Evolutionary conservation across 2,329 filamentous ascomycete genomes (phyloP), one percentile per base, ranked within the genome.

Genomic region (Colletotrichum falcatum): DNA sequence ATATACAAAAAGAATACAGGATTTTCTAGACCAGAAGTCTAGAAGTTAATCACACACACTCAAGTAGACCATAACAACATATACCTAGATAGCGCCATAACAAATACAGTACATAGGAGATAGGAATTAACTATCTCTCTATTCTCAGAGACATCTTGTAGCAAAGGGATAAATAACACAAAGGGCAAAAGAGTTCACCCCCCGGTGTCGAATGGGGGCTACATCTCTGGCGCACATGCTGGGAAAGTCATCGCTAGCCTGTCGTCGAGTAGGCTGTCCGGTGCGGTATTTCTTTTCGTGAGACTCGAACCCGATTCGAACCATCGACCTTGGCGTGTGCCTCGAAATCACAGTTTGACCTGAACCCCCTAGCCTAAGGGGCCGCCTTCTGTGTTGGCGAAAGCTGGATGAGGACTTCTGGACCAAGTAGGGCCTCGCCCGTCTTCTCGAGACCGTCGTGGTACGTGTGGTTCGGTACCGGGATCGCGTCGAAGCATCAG

Each of bases 341-440:
- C 30, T 35, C 30, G 33, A 23, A n/a, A 33, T n/a, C 30, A 55
- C 51, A 55, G 30, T 55, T 55, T 55, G 30, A 55, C 51, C 51
- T 16, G 30, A 55, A 23, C 51, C 51, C 51, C 51, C 51, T 55
- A 54, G 51, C 51, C 51, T 7, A 55, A 30, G 30, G 51, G 51
- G 20, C 5, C 33, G 51, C 30, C 51, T 55, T 55, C 51, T 37
- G 51, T 35, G 30, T 55, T 37, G 30, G 51, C 30, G 51, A 23
- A 23, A 37, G 11, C 5, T 23, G 3, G 18, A 5, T 4, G 51
- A 3, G 14, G 30, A 8, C 5, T 55, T 55, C 7, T 55, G 2
- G 30, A 12, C n/a, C 30, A 55, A 35, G 28, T 33, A 14, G 7
- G 11, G 30, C 6, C 51, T 23, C 51, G 2, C 30, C 30, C 2